phyloP scores from a whole-genome alignment of 2,329 filamentous ascomycete species.

The Aureobasidium leucospermi region DNA sequence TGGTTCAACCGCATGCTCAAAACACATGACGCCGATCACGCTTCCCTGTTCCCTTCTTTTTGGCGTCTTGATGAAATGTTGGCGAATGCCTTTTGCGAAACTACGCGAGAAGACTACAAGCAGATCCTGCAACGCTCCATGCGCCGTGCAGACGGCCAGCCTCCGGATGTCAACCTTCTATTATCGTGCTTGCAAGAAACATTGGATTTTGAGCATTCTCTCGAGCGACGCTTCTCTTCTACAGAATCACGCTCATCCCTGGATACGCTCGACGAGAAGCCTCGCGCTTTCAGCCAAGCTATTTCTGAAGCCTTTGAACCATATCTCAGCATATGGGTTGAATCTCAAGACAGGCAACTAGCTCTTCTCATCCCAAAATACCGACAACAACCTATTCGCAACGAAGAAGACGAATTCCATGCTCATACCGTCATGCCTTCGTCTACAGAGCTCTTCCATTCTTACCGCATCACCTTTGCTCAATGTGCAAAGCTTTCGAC shows the following conservation, averaged over 20 bases:
- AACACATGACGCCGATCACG: slow-evolving; percentile 90
- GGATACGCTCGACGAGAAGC: slow-evolving; percentile 77
- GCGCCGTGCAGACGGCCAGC: slow-evolving; percentile 66
- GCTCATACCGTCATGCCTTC: slow-evolving; percentile 83
- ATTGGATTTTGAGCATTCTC: slow-evolving; percentile 87
- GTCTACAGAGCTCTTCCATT: slow-evolving; percentile 94
- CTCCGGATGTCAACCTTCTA: slow-evolving; percentile 81
- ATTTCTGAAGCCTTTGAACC: slow-evolving; percentile 97
- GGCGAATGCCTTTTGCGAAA: slow-evolving; percentile 88
- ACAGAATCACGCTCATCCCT: slow-evolving; percentile 66
- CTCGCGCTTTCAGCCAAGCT: slow-evolving; percentile 74
- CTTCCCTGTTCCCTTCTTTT: slow-evolving; percentile 72
- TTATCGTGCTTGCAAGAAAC: slow-evolving; percentile 90
- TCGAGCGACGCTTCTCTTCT: slow-evolving; percentile 75
- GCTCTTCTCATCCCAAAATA: slow-evolving; percentile 81
- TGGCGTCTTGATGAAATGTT: slow-evolving; percentile 90
- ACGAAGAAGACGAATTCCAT: slow-evolving; percentile 85
- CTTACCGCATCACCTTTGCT: slow-evolving; percentile 85
- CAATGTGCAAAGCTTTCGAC: slow-evolving; percentile 96
- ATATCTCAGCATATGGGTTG: slow-evolving; percentile 94
- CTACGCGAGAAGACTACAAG: slow-evolving; percentile 91
- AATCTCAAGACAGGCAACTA: slow-evolving; percentile 86
- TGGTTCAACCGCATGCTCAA: slow-evolving; percentile 97
- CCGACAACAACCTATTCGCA: slow-evolving; percentile 69
- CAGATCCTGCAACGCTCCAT: slow-evolving; percentile 84